These are phyloP conservation scores for Nissolia schottii DNA, from an alignment of 306 rosid species.

Conservation along the genomic window DNA sequence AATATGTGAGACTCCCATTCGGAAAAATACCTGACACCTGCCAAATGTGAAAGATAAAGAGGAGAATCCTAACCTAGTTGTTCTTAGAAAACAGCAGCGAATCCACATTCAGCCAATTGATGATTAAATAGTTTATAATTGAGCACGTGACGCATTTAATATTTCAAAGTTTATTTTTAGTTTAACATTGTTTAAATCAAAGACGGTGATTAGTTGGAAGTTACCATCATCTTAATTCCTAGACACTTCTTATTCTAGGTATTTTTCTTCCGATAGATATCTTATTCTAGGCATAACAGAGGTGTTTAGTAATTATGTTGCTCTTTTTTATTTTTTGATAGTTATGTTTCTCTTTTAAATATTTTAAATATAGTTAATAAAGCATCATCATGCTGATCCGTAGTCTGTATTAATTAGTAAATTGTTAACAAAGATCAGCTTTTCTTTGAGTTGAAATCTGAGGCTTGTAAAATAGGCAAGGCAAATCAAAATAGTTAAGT, in stretches of 20 bases:
- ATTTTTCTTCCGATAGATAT: too few relatives aligned
- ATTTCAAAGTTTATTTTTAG: not conserved
- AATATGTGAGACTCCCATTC: constrained; percentile 4
- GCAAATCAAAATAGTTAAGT: constrained; percentile 4
- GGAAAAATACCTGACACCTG: not conserved
- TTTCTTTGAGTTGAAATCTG: not conserved
- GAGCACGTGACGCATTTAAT: not conserved
- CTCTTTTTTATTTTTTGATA: too few relatives aligned
- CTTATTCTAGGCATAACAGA: not conserved
- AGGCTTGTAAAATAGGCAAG: not conserved
- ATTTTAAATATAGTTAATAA: not conserved
- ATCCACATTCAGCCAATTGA: not conserved
- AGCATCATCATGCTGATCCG: not conserved
- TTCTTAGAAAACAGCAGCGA: constrained; percentile 1
- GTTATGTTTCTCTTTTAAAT: too few relatives aligned
- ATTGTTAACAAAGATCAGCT: not conserved
- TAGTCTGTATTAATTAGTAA: not conserved
- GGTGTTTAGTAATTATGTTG: not conserved
- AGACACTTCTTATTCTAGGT: constrained; percentile 9
- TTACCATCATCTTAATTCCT: not conserved
- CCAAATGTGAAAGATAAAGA: not conserved
- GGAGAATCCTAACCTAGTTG: not conserved
- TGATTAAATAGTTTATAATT: not conserved
- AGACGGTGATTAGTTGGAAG: not conserved
- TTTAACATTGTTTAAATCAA: not conserved